Percentiles rank a stretch among this genome's conserved stretches.
Conservation (phyloP, 768 basidiomycete genomes). For the Amanita subjunquillea region DNA sequence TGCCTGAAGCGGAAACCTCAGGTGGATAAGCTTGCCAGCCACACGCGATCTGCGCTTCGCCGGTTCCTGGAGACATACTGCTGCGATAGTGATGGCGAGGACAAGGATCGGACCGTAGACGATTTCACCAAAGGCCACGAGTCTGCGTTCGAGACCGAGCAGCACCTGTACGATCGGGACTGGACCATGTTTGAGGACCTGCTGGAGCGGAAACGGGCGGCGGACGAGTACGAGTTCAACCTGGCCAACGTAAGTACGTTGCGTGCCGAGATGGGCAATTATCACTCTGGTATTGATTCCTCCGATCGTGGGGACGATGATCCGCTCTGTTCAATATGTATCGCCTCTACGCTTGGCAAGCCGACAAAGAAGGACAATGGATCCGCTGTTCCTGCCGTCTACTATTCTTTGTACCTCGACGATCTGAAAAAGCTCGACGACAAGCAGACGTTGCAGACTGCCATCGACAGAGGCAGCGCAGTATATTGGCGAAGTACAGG, state of each 20-base stretch:
- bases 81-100: neutral
- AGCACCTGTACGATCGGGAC: neutral
- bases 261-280: neutral
- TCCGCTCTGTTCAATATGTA: neutral
- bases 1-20: neutral
- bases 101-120: neutral
- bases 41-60: neutral
- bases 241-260: neutral
- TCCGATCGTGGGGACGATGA: neutral
- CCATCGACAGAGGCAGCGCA: neutral
- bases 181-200: neutral
- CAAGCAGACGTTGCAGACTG: neutral
- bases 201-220: neutral
- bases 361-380: neutral
- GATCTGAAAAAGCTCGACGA: neutral
- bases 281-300: neutral
- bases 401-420: neutral
- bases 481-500: neutral
- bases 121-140: neutral
- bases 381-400: neutral
- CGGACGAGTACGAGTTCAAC: neutral
- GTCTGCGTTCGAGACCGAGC: neutral
- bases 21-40: neutral
- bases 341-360: neutral
- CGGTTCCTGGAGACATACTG: neutral